Evolutionary conservation across 2,329 filamentous ascomycete genomes (phyloP).

Genomic region (Pseudogymnoascus sp.): DNA sequence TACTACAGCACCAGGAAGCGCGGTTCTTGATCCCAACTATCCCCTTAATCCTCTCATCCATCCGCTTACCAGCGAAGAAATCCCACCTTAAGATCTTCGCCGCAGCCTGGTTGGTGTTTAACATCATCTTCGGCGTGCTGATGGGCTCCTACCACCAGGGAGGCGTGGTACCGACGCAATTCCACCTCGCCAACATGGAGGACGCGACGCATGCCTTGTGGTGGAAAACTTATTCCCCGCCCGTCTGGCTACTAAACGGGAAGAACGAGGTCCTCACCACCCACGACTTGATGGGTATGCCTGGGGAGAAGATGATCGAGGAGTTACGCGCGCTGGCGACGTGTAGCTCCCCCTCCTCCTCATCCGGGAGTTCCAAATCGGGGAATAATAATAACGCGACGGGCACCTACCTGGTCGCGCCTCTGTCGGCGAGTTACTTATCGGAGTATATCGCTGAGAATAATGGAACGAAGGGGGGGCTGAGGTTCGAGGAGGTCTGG

Average conservation of each 20-base stretch:
- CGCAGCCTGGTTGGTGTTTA: slow-evolving; percentile 59
- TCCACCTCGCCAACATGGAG: slow-evolving; percentile 58
- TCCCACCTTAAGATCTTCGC: slow-evolving; percentile 46
- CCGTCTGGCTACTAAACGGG: slow-evolving; percentile 69
- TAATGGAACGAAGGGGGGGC: slow-evolving; percentile 39
- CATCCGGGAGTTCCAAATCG: too few species aligned
- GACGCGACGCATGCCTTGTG: slow-evolving; percentile 64
- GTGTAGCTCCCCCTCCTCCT: slow-evolving; percentile 49
- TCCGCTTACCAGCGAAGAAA: slow-evolving; percentile 53
- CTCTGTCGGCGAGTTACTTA: slow-evolving; percentile 61
- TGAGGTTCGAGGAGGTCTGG: slow-evolving; percentile 64
- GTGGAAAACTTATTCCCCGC: slow-evolving; percentile 83
- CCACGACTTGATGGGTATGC: slow-evolving; percentile 64
- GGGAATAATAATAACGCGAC: slow-evolving; percentile 40
- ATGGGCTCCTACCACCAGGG: slow-evolving; percentile 82
- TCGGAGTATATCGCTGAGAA: slow-evolving; percentile 45
- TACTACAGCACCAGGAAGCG: slow-evolving; percentile 72
- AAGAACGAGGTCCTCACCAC: slow-evolving; percentile 65
- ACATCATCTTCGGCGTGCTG: slow-evolving; percentile 55
- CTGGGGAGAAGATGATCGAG: slow-evolving; percentile 49
- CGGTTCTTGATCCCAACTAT: slow-evolving; percentile 69
- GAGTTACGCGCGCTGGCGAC: slow-evolving; percentile 51
- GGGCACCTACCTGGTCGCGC: slow-evolving; percentile 64
- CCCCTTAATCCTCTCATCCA: slow-evolving; percentile 66
- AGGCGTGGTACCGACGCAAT: slow-evolving; percentile 66